Evolutionary conservation across 73 alveolate genomes (phyloP), one percentile per base, ranked within the genome.

Genomic region (Paramecium bursaria): DNA sequence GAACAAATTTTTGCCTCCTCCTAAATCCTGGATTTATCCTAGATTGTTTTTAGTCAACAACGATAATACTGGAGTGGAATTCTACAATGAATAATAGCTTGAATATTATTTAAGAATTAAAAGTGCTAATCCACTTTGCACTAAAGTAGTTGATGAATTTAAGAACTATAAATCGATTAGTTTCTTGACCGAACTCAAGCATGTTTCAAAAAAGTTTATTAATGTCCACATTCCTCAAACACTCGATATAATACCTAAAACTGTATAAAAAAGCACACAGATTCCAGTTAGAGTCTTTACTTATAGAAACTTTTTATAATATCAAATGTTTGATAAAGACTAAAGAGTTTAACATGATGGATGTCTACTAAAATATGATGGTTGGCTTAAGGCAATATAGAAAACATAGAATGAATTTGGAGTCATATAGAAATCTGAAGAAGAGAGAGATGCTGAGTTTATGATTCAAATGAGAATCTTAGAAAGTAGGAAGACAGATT

Each of bases 1-100:
- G 48, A 87, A 92, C 33, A 92, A 90, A 80, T 91, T 92, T 73
- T 86, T 92, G 17, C 95, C 95, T 42, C 94, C 94, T 39, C 97
- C 97, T 1, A 90, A 91, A 39, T 47, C 93, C 5, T 86, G 91
- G 52, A 88, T 90, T 49, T 90, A 90, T 15, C 95, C 95, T 5
- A 75, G 97, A 50, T 75, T 90, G 29, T 85, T 92, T 85, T 30
- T 75, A 25, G 86, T 92, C 31, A 76, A 86, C 15, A 90, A 89
- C 57, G 95, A 92, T 50, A 90, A 86, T 57, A 44, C 93, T 19
- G 97, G 93, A 1, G 27, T 35, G 0, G 97, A 92, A 74, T 86
- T 79, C 61, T 87, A 73, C 29, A 87, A 85, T 76, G 52, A 77
- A 9, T 74, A 77, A 7, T 76, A 92, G 57, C 89, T 92, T n/a